Evolutionary conservation across 441 rosid genomes (phyloP), one percentile per base, ranked within the genome.

Genomic region (Erysimum cheiri): DNA sequence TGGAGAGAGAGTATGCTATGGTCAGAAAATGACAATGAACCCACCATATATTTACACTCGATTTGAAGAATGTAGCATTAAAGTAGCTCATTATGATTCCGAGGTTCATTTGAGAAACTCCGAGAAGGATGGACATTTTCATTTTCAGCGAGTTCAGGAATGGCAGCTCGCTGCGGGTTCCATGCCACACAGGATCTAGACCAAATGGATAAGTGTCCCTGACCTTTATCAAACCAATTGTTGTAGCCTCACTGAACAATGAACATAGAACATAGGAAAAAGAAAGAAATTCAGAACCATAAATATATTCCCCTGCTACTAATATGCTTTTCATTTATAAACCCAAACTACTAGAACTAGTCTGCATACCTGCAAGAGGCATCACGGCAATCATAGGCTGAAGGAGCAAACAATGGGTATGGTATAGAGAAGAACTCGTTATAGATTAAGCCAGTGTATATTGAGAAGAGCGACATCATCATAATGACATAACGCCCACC

Each of bases 31-130:
- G 48, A 14, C 57, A 36, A 67, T 64, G 47, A 70, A 77, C 87
- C 74, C 70, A 90, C 99, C 99, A 86, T 77, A 85, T 44, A 71
- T 95, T 89, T 60, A 95, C 35, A 32, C 72, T 56, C 48, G 80
- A 85, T 47, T 70, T 53, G 52, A 89, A 95, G 81, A 88, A 95
- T 55, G 22, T 69, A 60, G 99, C 99, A 80, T 95, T 95, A 74
- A 81, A 85, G 71, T 65, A 92, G 78, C 98, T 95, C 80, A 95
- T 47, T 66, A 92, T 66, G 67, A 91, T 87, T 72, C 99, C 99
- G 10, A 96, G 99, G 83, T 96, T 91, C 99, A 96, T 96, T 65
- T 93, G 99, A 72, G 93, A 83, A 67, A 96, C 92, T 77, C 98
- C 99, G 43, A 93, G 80, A 56, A 96, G 93, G 70, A 93, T 93